Evolutionary conservation across 2,329 filamentous ascomycete genomes (phyloP), one percentile per base, ranked within the genome.

Genomic region (Aspergillus vadensis): DNA sequence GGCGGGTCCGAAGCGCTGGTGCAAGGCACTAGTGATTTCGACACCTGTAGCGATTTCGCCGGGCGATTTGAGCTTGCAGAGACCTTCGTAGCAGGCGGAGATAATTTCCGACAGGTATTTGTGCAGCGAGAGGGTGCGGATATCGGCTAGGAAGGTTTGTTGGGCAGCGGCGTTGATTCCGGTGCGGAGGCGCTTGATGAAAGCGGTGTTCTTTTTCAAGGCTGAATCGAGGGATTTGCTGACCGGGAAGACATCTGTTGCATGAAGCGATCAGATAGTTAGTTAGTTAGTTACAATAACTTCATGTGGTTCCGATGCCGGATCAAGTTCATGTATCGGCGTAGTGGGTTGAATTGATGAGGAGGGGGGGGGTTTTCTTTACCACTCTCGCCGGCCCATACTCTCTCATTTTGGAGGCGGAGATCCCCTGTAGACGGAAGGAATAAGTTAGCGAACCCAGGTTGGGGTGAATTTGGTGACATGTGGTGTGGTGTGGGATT

Each of bases 101-200:
- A 97, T 92, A 68, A 98, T 96, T 79, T 98, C 94, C 68, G 94
- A 97, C 15, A 98, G 87, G 77, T 98, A 98, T 76, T 97, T 97
- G 83, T 94, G 91, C 54, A 98, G 85, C 68, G 93, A 97, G 27
- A 98, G 84, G 25, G 91, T 91, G 70, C 90, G 89, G 70, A 97
- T 93, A 74, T 98, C 94, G 74, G 94, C 88, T 51, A 97, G 81
- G 78, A 98, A 96, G 61, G 92, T 95, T 67, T 86, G 82, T 57
- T 93, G 87, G 58, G 90, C 91, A 59, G 92, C 83, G 52, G 91
- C 81, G 65, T 90, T 93, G 65, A 98, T 88, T 62, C 92, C 91
- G 60, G 94, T 97, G 69, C 94, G 91, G 58, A 98, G 84, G 72
- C 94, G 91, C 79, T 97, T 97, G 74, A 98, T 98, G 77, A 98